Conservation (phyloP, 805 yeast species). For the Metschnikowia arizonensis region DNA sequence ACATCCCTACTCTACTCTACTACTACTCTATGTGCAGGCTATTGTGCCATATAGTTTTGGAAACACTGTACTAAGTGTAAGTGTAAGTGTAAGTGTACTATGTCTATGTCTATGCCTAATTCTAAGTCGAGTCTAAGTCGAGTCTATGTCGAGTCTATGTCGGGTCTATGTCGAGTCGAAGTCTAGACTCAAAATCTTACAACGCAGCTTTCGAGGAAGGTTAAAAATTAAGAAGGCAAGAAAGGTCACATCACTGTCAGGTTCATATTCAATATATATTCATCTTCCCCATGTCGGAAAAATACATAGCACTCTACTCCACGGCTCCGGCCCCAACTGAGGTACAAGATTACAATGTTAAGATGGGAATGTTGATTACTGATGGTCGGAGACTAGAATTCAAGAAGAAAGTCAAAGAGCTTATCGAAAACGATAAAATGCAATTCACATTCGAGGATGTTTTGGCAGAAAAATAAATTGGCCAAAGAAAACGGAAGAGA, state of each 20-base stretch:
- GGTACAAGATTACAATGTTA: conserved; percentile 31
- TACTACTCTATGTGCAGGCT: no score
- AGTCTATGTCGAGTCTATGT: no score
- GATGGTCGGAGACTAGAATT: conserved; percentile 43
- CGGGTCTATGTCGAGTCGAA: no score
- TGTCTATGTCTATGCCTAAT: no score
- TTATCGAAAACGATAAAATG: conserved; percentile 50
- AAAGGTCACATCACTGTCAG: conserved; percentile 50
- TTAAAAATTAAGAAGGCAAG: conserved; percentile 42
- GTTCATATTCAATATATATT: conserved; percentile 71
- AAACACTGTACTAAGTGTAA: no score
- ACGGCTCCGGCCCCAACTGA: conserved; percentile 25
- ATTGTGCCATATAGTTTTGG: no score
- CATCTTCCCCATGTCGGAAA: conserved; percentile 72
- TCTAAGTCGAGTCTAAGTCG: no score
- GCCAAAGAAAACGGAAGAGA: conserved; percentile 25
- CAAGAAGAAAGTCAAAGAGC: conserved; percentile 45
- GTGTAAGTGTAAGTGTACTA: no score
- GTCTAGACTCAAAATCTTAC: conserved; percentile 32
- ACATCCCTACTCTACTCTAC: no score
- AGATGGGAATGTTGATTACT: conserved; percentile 40
- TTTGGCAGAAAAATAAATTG: conserved; percentile 34
- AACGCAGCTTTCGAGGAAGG: conserved; percentile 32
- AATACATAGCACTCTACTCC: conserved; percentile 78
- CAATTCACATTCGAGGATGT: conserved; percentile 50